Percentiles rank a stretch among this genome's conserved stretches.
phyloP scores from a whole-genome alignment of 208 protist species.

The Borovskyia barvae region DNA sequence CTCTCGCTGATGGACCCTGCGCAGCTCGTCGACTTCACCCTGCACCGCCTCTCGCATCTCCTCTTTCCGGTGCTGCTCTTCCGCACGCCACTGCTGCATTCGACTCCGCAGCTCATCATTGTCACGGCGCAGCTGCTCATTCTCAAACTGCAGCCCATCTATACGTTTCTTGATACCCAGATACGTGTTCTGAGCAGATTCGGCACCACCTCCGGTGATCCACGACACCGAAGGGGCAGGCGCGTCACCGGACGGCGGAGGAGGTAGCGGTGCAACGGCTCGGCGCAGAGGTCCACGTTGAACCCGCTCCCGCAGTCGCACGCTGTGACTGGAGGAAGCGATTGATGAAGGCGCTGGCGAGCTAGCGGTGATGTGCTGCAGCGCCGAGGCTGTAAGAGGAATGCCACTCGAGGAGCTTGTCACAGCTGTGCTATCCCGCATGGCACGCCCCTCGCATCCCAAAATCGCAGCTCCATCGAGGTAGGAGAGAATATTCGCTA shows the following conservation, averaged over 20 bases:
- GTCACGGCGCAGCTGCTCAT: conserved; percentile 66
- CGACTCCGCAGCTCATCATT: conserved; percentile 60
- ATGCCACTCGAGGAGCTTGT: conserved; percentile 18
- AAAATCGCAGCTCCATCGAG: conserved; percentile 44
- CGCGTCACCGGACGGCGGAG: conserved; percentile 1
- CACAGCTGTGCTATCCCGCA: conserved; percentile 10
- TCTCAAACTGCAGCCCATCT: conserved; percentile 67
- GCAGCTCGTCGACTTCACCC: conserved; percentile 46
- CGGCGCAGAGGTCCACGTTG: background rate
- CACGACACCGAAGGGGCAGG: conserved; percentile 4
- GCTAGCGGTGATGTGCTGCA: conserved; percentile 30
- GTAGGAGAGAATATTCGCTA: conserved; percentile 83
- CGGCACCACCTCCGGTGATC: conserved; percentile 21
- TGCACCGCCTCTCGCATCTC: conserved; percentile 36
- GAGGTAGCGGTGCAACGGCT: background rate
- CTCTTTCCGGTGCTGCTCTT: conserved; percentile 33
- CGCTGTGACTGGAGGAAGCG: background rate
- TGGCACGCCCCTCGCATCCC: background rate
- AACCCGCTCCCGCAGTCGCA: background rate
- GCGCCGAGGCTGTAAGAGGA: conserved; percentile 31
- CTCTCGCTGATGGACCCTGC: conserved; percentile 23
- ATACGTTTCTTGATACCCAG: conserved; percentile 84
- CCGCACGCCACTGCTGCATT: conserved; percentile 34
- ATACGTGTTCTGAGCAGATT: conserved; percentile 58
- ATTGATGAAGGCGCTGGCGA: conserved; percentile 15